A percentile compares a stretch with the other conserved stretches of the same genome.
These are phyloP conservation scores for Pseudopyricularia cyperi DNA, from an alignment of 2,329 filamentous ascomycete species.

Conservation along the genomic window DNA sequence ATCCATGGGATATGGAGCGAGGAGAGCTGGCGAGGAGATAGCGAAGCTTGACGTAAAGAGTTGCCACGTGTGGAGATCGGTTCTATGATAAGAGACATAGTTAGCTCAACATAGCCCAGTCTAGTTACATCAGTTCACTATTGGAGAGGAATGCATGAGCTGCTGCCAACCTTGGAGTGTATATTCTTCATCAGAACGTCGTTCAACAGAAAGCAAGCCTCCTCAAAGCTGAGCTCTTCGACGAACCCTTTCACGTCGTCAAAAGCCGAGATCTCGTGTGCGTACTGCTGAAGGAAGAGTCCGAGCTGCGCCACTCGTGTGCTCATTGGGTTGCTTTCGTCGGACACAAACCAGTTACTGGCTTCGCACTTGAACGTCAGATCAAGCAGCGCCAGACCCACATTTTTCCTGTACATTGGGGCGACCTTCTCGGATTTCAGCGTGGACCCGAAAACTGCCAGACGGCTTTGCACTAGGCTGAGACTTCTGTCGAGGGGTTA, in stretches of 20 bases:
- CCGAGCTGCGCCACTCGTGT: conserved; percentile 18
- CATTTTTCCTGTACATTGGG: conserved; percentile 20
- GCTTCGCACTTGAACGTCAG: conserved; percentile 14
- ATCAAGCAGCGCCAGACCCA: conserved; percentile 18
- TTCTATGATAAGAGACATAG: conserved; percentile 5
- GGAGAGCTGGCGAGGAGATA: conserved; percentile 30
- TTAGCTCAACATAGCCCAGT: background rate
- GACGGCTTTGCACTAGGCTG: conserved; percentile 12
- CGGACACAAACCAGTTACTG: conserved; percentile 6
- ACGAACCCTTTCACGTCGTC: conserved; percentile 32
- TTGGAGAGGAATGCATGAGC: background rate
- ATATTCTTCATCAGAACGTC: conserved; percentile 5
- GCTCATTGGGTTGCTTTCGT: conserved; percentile 6
- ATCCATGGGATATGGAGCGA: conserved; percentile 10
- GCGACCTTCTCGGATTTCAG: conserved; percentile 10
- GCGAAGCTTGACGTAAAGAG: conserved; percentile 21
- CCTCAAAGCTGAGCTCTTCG: conserved; percentile 24
- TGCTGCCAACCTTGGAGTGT: conserved; percentile 2
- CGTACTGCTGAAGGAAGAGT: conserved; percentile 18
- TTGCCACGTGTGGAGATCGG: background rate
- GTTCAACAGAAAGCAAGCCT: conserved; percentile 25
- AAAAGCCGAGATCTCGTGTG: conserved; percentile 21
- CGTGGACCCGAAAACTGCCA: conserved; percentile 14
- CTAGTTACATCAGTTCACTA: background rate
- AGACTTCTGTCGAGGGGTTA: conserved; percentile 6